phyloP scores from a whole-genome alignment of 2,329 filamentous ascomycete species.

The Aspergillus aculeatus region DNA sequence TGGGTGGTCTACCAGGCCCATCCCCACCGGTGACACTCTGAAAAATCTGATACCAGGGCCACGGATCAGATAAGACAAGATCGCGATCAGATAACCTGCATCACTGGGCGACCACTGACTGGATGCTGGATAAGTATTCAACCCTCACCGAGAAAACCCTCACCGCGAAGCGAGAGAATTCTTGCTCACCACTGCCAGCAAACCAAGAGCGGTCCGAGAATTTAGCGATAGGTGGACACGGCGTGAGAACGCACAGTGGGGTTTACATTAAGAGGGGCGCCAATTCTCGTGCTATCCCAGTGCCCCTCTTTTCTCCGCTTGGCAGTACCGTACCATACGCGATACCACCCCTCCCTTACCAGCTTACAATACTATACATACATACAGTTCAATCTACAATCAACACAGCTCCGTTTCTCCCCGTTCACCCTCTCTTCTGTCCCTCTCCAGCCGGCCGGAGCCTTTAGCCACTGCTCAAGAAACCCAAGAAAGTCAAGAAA shows the following conservation, averaged over 20 bases:
- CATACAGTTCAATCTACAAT: too few species aligned
- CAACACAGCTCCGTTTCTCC: too few species aligned
- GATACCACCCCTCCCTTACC: too few species aligned
- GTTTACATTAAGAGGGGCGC: too few species aligned
- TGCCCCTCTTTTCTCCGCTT: too few species aligned
- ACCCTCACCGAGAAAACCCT: background rate
- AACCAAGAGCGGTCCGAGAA: background rate
- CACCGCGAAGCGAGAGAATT: too few species aligned
- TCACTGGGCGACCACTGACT: background rate
- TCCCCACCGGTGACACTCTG: background rate
- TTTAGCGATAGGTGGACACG: background rate
- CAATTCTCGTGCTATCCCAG: too few species aligned
- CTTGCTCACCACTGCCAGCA: too few species aligned
- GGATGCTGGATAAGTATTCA: too few species aligned
- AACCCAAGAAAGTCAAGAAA: background rate
- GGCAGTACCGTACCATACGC: too few species aligned
- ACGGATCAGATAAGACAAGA: background rate
- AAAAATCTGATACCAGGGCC: background rate
- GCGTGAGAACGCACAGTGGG: background rate
- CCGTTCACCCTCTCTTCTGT: background rate
- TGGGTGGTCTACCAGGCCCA: too few species aligned
- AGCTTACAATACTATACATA: too few species aligned
- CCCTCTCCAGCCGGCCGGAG: background rate
- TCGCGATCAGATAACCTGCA: background rate
- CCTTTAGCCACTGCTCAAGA: background rate